A percentile compares a stretch with the other conserved stretches of the same genome.
These are phyloP conservation scores for Erythrophleum fordii DNA, from an alignment of 306 rosid genomes.

Conservation along the genomic window DNA sequence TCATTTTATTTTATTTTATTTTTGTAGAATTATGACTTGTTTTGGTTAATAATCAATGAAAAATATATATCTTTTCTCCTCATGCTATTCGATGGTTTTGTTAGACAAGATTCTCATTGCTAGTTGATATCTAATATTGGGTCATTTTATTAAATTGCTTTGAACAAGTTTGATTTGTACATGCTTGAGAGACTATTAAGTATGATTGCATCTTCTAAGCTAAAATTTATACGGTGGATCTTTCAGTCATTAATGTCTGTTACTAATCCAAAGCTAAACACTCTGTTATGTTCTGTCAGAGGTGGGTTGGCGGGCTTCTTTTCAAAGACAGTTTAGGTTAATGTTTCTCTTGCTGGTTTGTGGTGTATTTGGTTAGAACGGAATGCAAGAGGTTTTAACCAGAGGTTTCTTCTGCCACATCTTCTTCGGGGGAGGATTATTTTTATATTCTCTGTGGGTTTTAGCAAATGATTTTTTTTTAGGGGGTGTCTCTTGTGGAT, in stretches of 20 bases:
- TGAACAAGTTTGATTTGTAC: not conserved
- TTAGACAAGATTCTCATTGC: not conserved
- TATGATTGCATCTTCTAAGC: not conserved
- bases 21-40: slow-evolving; percentile 28
- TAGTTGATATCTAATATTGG: not conserved
- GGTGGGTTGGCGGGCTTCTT: not conserved
- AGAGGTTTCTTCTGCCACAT: not conserved
- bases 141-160: not conserved
- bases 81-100: not conserved
- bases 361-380: not conserved
- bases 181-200: not conserved
- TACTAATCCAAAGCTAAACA: not conserved
- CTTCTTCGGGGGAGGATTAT: not conserved
- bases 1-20: not conserved
- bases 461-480: not conserved
- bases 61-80: not conserved
- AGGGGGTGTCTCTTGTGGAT: not conserved
- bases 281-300: not conserved
- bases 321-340: not conserved
- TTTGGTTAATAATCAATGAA: slow-evolving; percentile 19
- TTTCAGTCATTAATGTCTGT: not conserved
- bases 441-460: not conserved
- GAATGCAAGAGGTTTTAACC: not conserved
- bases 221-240: not conserved
- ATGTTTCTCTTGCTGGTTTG: not conserved